Conservation (phyloP, 1,284 basidiomycete species). For the Trichosporon inkin region DNA sequence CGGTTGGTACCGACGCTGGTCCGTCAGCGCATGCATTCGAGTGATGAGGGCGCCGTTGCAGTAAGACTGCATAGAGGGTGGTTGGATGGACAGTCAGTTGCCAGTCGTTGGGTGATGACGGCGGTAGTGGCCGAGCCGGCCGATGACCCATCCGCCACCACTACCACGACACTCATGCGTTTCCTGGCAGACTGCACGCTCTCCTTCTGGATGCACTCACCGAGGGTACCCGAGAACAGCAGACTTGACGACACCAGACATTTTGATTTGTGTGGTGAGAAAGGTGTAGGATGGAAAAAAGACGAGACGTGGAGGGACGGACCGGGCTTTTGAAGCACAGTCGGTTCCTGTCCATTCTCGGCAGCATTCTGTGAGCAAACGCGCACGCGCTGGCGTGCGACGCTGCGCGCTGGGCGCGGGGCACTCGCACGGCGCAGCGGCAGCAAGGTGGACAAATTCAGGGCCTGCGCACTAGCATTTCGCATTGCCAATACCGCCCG, state of each 20-base stretch:
- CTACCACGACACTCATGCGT: slow-evolving; percentile 58
- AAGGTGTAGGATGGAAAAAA: slow-evolving; percentile 11
- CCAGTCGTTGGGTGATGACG: too few relatives aligned
- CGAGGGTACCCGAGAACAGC: slow-evolving; percentile 93
- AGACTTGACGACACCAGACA: slow-evolving; percentile 55
- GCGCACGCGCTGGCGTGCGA: background rate
- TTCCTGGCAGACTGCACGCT: background rate
- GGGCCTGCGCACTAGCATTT: background rate
- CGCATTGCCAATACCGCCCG: slow-evolving; percentile 4
- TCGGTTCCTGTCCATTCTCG: too few relatives aligned
- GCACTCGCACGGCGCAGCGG: background rate
- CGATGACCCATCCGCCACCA: background rate
- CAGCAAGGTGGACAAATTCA: background rate
- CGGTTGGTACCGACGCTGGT: background rate
- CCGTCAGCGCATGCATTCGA: slow-evolving; percentile 11
- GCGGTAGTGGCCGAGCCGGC: too few relatives aligned
- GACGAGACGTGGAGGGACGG: slow-evolving; percentile 2
- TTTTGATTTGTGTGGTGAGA: slow-evolving; percentile 7
- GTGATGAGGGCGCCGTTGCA: too few relatives aligned
- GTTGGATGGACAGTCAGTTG: too few relatives aligned
- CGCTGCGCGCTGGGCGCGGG: background rate
- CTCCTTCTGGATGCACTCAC: background rate
- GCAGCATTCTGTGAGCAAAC: background rate
- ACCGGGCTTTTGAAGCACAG: slow-evolving; percentile 1
- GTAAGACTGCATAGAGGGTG: too few relatives aligned